Base-by-base conservation (phyloP, 1,284 basidiomycete species). In the Retiboletus fuscus region DNA sequence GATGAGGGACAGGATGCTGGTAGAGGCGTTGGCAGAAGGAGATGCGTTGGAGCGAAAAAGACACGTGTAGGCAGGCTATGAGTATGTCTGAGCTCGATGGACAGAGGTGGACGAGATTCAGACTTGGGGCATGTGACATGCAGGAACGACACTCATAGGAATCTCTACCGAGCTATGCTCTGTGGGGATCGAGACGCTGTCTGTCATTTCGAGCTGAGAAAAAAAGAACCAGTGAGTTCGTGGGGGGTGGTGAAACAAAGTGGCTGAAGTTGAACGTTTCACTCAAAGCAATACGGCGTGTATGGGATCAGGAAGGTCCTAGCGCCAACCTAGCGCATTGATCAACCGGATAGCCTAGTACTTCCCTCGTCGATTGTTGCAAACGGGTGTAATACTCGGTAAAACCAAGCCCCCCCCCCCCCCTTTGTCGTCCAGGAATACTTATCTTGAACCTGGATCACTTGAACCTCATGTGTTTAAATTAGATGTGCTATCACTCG, bases 1-100 rank as follows among this genome's bases (percentile, higher is more conserved):
- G 28, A 76, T 73, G 68, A 78, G 77, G 7, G 63, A 64, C 7
- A 65, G 68, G 66, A 80, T 67, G n/a, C n/a, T 30, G 39, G 55
- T 58, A 15, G 55, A 61, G 30, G 62, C 53, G 44, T 77, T 43
- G 30, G 51, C 41, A 11, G 70, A 69, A 34, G 77, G 72, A 63
- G 64, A 77, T 3, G 55, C 20, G 55, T 79, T 79, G 69, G 73
- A 77, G n/a, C 47, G 39, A 44, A 74, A 44, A 30, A 77, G 46
- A 26, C 41, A 26, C 16, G 47, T 44, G 65, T 71, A 72, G 53
- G 66, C 28, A 16, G 69, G 55, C 79, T 81, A 47, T 11, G 18
- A 22, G n/a, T 28, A 16, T 51, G 20, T 2, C 26, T 13, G 26
- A 39, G 51, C 51, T 28, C 61, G n/a, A 67, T 22, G 46, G 26